Base-by-base conservation (phyloP, 2,329 filamentous ascomycete genomes). In the Nannizziopsis arthrosporioides region DNA sequence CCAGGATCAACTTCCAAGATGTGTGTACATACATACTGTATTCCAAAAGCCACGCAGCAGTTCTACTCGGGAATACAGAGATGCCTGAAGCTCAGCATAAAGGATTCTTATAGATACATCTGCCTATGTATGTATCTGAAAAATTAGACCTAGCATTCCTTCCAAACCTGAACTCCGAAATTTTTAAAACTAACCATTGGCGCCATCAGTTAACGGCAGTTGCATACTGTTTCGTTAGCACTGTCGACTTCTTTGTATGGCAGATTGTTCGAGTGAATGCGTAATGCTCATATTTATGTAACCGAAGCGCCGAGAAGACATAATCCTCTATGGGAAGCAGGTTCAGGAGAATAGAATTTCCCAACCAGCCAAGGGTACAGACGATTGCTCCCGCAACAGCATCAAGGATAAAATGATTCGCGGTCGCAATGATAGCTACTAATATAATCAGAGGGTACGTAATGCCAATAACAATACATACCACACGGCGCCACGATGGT, bases 381-480 rank as follows among this genome's bases (percentile, higher is more conserved):
- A 85, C 80, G 30, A 75, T 58, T 5, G 80, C 77, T 11, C 82
- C 82, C 0, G 81, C 82, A 1, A 84, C 74, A 0, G 82, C 82
- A 59, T 85, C 82, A 5, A 85, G 73, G 42, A 85, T 73, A 60
- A 84, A 78, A 63, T 85, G 82, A 61, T 85, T 85, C 40, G 82
- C 82, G 0, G 82, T 85, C 2, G 82, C 77, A 18, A 85, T 72
- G 54, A 85, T 85, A 19, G 80, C 81, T 7, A 76, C 70, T 4
- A 85, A 65, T 52, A 86, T 85, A 19, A 75, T 68, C 5, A 74
- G 60, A 0, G 83, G 82, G 57, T 86, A 86, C 2, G 74, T 63
- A 57, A 81, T 70, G 37, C 81, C 82, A 14, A 77, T 51, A 1
- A 64, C 48, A 7, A 77, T 49, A 54, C 72, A 77, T 7, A 63